Base-by-base conservation (phyloP, 371 early-diverging fungal species). In the Mucor ambiguus region DNA sequence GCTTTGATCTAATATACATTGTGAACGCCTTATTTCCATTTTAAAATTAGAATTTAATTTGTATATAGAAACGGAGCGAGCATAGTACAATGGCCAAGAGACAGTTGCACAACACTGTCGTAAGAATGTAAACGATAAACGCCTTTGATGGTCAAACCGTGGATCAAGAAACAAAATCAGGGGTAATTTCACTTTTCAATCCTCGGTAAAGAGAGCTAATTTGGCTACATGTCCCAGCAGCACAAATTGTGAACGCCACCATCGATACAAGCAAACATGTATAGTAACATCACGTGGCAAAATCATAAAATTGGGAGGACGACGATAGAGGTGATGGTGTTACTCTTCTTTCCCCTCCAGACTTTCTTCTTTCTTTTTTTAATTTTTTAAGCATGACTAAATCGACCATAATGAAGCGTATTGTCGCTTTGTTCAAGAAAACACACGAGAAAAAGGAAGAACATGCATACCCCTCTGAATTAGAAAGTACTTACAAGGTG, bases 391-490 rank as follows among this genome's bases (percentile, higher is more conserved):
- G 20, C 29, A 81, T 78, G 81, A 71, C 67, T 14, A 78, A 73
- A 56, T 66, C 75, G 28, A 75, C 79, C 2, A 63, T 79, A 28
- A 76, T 82, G 78, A 82, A 80, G 61, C 76, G 78, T 43, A 74
- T 82, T 30, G 62, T 82, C 48, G 72, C 77, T 44, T 56, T 82
- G n/a, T 82, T 82, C 65, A 76, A 80, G 65, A 82, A 75, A 68
- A 80, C 80, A 9, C 83, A 82, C 58, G 83, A 82, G 46, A 79
- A 73, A 59, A 70, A 71, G 24, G 70, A 75, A 52, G 73, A 79
- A 28, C 72, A 73, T 14, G 68, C 71, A 6, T 81, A 81, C 46
- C 81, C 81, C 20, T 68, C 76, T 3, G 82, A 66, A 8, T 59
- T 86, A 35, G 65, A 77, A 33, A 69, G 68, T 8, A 73, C 76